phyloP scores from a whole-genome alignment of 2,329 filamentous ascomycete genomes.

The Verruconis gallopava region DNA sequence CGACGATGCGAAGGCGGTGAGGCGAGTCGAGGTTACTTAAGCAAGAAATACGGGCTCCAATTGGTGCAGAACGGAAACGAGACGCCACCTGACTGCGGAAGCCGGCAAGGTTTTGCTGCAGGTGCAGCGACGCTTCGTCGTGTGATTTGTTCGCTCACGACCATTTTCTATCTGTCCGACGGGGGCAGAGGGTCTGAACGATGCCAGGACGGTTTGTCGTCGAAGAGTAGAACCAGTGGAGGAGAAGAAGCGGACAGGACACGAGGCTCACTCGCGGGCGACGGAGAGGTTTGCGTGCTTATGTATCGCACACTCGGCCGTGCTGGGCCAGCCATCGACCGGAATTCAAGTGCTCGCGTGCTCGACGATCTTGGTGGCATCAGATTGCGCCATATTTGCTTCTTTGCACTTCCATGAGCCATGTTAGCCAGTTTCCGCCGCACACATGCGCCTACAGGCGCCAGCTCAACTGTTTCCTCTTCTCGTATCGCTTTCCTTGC shows the following conservation, averaged over 20 bases:
- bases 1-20: neutral
- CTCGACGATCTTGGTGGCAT: too few relatives aligned
- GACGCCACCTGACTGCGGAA: too few relatives aligned
- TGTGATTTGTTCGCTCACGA: neutral
- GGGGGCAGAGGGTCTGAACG: too few relatives aligned
- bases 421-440: too few relatives aligned
- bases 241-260: too few relatives aligned
- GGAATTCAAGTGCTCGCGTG: neutral
- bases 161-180: conserved; percentile 1
- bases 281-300: neutral
- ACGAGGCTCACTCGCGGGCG: neutral
- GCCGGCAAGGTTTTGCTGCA: too few relatives aligned
- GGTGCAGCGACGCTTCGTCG: too few relatives aligned
- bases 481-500: neutral
- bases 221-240: too few relatives aligned
- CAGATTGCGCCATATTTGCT: neutral
- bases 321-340: neutral
- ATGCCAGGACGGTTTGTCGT: neutral
- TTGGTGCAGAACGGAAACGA: too few relatives aligned
- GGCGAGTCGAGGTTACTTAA: neutral
- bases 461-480: neutral
- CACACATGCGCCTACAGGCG: neutral
- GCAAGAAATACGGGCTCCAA: too few relatives aligned
- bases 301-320: neutral
- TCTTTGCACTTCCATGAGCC: neutral